Evolutionary conservation across 345 rosid species (phyloP).

Genomic region (Physaria fendleri): DNA sequence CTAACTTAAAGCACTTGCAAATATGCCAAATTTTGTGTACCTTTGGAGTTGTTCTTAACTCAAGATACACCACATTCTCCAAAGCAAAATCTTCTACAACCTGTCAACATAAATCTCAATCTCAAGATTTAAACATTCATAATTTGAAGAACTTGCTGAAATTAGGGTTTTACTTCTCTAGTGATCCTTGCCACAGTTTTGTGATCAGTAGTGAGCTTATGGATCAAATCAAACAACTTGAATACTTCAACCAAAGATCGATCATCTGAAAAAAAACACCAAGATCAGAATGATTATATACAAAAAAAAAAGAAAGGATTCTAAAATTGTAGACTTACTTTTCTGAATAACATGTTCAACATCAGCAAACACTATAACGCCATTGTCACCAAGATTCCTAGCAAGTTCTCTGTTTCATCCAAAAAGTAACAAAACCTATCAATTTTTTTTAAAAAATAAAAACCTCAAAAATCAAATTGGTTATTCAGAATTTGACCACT

Average conservation of each 20-base stretch:
- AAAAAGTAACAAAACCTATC: background rate
- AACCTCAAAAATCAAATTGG: background rate
- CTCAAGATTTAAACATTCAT: background rate
- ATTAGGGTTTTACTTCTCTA: conserved; percentile 47
- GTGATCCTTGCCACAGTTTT: conserved; percentile 74
- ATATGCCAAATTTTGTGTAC: conserved; percentile 24
- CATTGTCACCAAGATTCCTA: conserved; percentile 65
- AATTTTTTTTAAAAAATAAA: background rate
- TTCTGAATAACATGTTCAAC: conserved; percentile 77
- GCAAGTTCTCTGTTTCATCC: conserved; percentile 74
- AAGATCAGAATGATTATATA: background rate
- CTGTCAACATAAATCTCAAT: conserved; percentile 26
- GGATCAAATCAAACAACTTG: conserved; percentile 85
- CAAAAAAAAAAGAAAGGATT: background rate
- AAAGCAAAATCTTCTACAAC: conserved; percentile 92
- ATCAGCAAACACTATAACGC: conserved; percentile 51
- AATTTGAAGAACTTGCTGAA: too few species aligned
- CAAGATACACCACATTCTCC: conserved; percentile 83
- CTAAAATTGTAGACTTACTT: conserved; percentile 32
- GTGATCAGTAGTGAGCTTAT: conserved; percentile 77
- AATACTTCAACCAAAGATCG: conserved; percentile 74
- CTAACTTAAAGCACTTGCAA: background rate
- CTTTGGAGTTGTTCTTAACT: conserved; percentile 97
- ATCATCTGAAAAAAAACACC: conserved; percentile 38
- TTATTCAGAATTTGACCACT: background rate